Evolutionary conservation across 331 rosid genomes (phyloP), one percentile per base, ranked within the genome.

Genomic region (Malus hybrid): DNA sequence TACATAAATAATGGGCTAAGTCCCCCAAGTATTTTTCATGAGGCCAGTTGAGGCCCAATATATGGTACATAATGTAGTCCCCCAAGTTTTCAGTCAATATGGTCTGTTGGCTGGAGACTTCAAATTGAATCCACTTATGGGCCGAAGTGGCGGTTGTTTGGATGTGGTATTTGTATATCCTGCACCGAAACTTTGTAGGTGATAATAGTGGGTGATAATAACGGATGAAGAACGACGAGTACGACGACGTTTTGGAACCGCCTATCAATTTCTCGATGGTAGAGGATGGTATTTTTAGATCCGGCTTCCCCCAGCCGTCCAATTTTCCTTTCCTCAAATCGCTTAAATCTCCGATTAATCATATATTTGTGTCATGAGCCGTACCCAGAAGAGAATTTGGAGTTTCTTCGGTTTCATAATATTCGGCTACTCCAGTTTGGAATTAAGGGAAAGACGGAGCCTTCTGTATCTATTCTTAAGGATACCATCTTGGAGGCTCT

Each of bases 341-440:
- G 80, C 93, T 93, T n/a, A 87, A 88, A 24, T 78, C 97, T 93
- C 70, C 90, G 93, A 42, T 87, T 91, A 20, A 65, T 93, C 86
- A 89, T 93, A 85, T 91, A 89, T 80, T 81, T 93, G 90, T 93
- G 98, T 79, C 88, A 96, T 1, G 97, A 93, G 20, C 94, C 98
- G 4, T 93, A 91, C 71, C 94, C 94, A 1, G 86, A 88, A 74
- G 96, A 89, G 80, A 93, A 90, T 79, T 72, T 91, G 84, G 92
- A 86, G 85, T 91, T 93, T 56, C 91, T 93, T 55, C 78, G 83
- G 7, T 80, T 88, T 2, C 87, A 85, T 33, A 87, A 85, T 69
- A 91, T 93, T 84, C 88, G 65, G n/a, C 91, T 93, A 54, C 82
- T 89, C 66, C 98, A 93, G 78, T 93, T 93, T 78, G 97, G 91